phyloP scores from a whole-genome alignment of 768 basidiomycete genomes.

The Russula vinacea region DNA sequence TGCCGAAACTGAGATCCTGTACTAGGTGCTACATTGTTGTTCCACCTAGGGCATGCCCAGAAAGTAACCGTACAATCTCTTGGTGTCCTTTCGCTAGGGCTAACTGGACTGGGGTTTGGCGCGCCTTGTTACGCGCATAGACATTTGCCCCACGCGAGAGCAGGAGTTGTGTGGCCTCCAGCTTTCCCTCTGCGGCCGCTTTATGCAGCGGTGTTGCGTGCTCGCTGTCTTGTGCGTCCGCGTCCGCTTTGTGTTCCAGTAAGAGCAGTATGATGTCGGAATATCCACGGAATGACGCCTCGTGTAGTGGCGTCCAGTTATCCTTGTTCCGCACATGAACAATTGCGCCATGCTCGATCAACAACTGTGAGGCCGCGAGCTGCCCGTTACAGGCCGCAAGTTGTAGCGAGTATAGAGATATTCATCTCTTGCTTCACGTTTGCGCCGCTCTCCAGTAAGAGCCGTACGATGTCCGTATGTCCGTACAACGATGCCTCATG shows the following conservation, averaged over 20 bases:
- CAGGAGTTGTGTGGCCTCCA: constrained; percentile 1
- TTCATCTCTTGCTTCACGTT: background rate
- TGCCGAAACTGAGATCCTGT: background rate
- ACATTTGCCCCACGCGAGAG: background rate
- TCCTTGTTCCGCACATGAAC: background rate
- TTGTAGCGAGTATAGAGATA: background rate
- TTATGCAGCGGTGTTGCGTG: background rate
- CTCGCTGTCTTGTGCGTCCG: background rate
- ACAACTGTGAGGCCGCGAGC: background rate
- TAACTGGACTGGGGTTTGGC: background rate
- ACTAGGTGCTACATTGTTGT: background rate
- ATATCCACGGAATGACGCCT: background rate
- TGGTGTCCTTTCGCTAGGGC: background rate
- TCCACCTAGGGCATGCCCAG: background rate
- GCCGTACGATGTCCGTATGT: background rate
- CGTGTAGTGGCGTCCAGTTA: background rate
- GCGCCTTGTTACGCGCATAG: background rate
- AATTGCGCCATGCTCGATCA: background rate
- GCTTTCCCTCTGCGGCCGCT: background rate
- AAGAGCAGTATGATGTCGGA: background rate
- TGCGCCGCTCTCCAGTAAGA: background rate
- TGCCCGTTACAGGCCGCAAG: background rate
- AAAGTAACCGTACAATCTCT: background rate
- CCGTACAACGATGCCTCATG: background rate
- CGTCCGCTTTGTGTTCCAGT: background rate